phyloP scores from a whole-genome alignment of 805 yeast genomes.

The Candida takata region DNA sequence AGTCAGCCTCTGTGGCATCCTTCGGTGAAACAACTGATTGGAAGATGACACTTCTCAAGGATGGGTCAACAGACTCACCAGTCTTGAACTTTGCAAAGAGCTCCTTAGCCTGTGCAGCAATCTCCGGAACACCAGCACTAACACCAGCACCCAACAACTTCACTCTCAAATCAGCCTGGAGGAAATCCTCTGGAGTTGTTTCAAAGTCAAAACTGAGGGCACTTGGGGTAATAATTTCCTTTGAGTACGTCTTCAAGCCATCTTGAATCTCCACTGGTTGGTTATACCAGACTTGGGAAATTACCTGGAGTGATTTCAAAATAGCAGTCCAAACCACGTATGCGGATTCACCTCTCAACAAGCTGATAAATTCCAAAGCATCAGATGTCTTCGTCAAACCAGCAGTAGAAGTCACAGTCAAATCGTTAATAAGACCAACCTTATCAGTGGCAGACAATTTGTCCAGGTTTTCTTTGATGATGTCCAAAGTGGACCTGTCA shows the following conservation, averaged over 20 bases:
- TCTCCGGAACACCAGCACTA: conserved; percentile 39
- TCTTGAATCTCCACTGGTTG: conserved; percentile 38
- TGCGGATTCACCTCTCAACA: conserved; percentile 52
- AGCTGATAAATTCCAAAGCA: conserved; percentile 47
- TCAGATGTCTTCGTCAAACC: conserved; percentile 59
- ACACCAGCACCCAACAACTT: conserved; percentile 55
- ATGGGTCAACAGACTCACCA: conserved; percentile 60
- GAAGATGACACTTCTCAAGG: conserved; percentile 60
- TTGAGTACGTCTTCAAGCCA: conserved; percentile 43
- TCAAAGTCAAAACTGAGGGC: conserved; percentile 56
- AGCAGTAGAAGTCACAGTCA: conserved; percentile 57
- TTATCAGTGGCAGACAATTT: conserved; percentile 64
- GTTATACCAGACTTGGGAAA: conserved; percentile 47
- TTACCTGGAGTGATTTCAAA: conserved; percentile 35
- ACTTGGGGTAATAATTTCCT: conserved; percentile 48
- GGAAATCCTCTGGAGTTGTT: conserved; percentile 45
- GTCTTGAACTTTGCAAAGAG: conserved; percentile 30
- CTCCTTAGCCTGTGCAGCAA: conserved; percentile 35
- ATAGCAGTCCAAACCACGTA: conserved; percentile 63
- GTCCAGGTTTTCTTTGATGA: conserved; percentile 50
- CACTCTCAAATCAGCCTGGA: conserved; percentile 59
- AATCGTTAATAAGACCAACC: conserved; percentile 70
- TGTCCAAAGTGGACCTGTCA: conserved; percentile 52
- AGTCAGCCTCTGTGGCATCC: conserved; percentile 54
- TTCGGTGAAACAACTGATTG: conserved; percentile 61